Conservation (phyloP, 176 grass and related monocot genomes). For the Bromus sterilis region DNA sequence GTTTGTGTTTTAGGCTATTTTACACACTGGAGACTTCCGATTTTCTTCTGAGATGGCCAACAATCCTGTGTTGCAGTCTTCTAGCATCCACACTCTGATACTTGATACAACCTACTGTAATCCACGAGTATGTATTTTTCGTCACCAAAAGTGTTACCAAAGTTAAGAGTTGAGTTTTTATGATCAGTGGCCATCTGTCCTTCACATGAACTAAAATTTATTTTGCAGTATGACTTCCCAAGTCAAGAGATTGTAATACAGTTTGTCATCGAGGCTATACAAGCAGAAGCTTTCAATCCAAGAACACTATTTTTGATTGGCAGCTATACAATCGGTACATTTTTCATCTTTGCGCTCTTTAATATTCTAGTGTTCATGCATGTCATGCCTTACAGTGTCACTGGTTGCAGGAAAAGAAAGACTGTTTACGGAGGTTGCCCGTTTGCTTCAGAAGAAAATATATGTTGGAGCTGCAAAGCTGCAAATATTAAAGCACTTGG, state of each 20-base stretch:
- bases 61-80: constrained; percentile 54
- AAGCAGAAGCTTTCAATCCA: constrained; percentile 95
- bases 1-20: constrained; percentile 55
- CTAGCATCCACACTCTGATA: constrained; percentile 72
- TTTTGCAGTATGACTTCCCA: constrained; percentile 93
- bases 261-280: constrained; percentile 94
- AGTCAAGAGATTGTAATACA: constrained; percentile 84
- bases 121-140: constrained; percentile 53
- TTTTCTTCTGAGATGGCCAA: constrained; percentile 77
- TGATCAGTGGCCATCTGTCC: not conserved
- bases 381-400: not conserved
- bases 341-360: not conserved
- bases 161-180: not conserved
- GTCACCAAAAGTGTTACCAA: not conserved
- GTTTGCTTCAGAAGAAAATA: constrained; percentile 81
- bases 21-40: constrained; percentile 92
- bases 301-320: constrained; percentile 94
- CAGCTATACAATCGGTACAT: constrained; percentile 91
- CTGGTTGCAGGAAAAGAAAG: constrained; percentile 76
- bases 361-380: not conserved
- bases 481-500: constrained; percentile 58
- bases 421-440: constrained; percentile 77
- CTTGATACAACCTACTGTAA: constrained; percentile 93
- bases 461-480: constrained; percentile 79
- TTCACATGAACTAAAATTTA: not conserved